Evolutionary conservation across 305 asterid species (phyloP), one percentile per base, ranked within the genome.

Genomic region (Fraxinus albicans): DNA sequence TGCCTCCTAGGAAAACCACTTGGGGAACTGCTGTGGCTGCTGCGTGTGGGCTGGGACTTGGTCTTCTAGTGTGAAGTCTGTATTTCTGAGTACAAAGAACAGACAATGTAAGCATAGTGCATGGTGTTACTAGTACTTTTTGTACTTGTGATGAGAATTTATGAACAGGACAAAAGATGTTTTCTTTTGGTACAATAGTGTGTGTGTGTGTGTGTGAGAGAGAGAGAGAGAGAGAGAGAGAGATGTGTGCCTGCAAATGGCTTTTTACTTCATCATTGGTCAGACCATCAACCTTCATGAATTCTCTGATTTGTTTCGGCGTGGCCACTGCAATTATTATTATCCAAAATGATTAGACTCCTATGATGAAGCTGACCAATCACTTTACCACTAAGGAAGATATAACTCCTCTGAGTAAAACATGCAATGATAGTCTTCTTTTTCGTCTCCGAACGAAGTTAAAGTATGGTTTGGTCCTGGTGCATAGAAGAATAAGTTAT

Each of bases 191-290:
- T 53, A 6, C 44, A 38, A 42, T 8, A 42, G 12, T 55, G 65
- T 17, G 25, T 53, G 25, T 53, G 21, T 53, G 77, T 60, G 80
- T 58, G n/a, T n/a, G n/a, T n/a, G n/a, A n/a, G n/a, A n/a, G n/a
- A n/a, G 53, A 77, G 79, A 70, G 50, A 70, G 82, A 36, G 72
- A 27, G 55, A 44, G 36, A 55, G 81, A 60, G 79, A 82, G 65
- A 50, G 76, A 9, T 13, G 90, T 44, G 35, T 78, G 86, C 99
- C 98, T 95, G 99, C 78, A 95, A 86, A 84, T 95, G 99, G 90
- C 98, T 95, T 95, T 95, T 95, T 87, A 95, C 99, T 91, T 95
- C 99, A 90, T 95, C 99, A 92, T 95, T 95, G 88, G 99, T 94
- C 88, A 95, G 86, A 79, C 98, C 98, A 79, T 95, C 98, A 36